Percentiles rank a stretch among this genome's conserved stretches.
Conservation (phyloP, 2,329 filamentous ascomycete genomes). For the Trichoderma citrinoviride region DNA sequence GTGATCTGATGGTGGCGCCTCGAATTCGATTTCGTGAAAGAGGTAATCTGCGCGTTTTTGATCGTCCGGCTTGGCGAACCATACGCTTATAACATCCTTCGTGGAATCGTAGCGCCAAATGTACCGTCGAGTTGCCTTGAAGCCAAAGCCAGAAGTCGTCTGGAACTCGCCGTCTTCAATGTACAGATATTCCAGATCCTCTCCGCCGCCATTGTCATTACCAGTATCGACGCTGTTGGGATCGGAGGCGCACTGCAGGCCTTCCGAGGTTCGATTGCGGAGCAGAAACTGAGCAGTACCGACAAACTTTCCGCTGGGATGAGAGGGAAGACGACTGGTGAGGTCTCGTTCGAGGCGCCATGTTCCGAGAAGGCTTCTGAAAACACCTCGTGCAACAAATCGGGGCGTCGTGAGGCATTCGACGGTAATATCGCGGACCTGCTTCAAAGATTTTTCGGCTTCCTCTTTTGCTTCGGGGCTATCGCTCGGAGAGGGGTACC, state of each 20-base stretch:
- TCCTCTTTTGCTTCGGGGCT: conserved; percentile 39
- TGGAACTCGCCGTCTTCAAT: conserved; percentile 65
- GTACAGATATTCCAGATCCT: conserved; percentile 63
- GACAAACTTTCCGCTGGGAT: conserved; percentile 62
- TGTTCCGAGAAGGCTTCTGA: conserved; percentile 65
- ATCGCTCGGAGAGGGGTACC: conserved; percentile 46
- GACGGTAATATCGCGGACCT: conserved; percentile 44
- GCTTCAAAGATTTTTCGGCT: conserved; percentile 43
- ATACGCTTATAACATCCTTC: conserved; percentile 62
- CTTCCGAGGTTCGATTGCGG: conserved; percentile 56
- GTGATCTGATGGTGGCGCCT: conserved; percentile 33
- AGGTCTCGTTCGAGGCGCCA: conserved; percentile 64
- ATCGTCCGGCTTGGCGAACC: conserved; percentile 69
- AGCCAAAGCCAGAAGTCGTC: conserved; percentile 53
- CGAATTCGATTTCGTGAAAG: conserved; percentile 71
- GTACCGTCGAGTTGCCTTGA: conserved; percentile 64
- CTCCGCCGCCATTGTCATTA: conserved; percentile 30
- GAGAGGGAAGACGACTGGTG: conserved; percentile 50
- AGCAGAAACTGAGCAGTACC: conserved; percentile 66
- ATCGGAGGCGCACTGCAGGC: conserved; percentile 37
- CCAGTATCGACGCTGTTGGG: neutral
- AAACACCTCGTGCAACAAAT: conserved; percentile 65
- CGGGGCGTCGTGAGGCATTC: conserved; percentile 43
- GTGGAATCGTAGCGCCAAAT: conserved; percentile 67
- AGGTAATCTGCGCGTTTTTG: conserved; percentile 64